Conservation (phyloP, 2,329 filamentous ascomycete species). For the Microdochium paspali region DNA sequence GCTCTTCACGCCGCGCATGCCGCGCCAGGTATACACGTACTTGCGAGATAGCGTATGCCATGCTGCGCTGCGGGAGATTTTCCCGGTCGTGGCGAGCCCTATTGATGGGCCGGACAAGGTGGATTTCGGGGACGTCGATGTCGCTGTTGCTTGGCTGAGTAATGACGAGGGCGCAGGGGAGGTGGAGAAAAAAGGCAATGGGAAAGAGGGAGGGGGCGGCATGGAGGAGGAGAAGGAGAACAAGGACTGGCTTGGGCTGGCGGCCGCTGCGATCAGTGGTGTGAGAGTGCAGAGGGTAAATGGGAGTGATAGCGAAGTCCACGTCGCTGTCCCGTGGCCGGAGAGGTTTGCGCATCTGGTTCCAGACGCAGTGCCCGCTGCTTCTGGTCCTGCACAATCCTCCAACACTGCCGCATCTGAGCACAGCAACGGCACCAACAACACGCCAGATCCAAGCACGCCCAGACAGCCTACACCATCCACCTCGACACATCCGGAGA, state of each 20-base stretch:
- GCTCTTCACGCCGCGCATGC: constrained; percentile 59
- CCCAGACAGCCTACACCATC: no score
- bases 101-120: constrained; percentile 61
- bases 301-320: constrained; percentile 15
- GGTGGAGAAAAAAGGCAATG: constrained; percentile 2
- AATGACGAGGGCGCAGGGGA: constrained; percentile 10
- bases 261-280: constrained; percentile 36
- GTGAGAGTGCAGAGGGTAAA: constrained; percentile 18
- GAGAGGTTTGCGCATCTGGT: constrained; percentile 3
- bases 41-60: constrained; percentile 38
- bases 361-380: constrained; percentile 1
- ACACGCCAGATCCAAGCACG: constrained; percentile 7
- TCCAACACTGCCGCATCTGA: no score
- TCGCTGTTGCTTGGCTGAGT: constrained; percentile 47
- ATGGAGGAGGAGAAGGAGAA: background rate
- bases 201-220: background rate
- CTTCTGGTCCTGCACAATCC: background rate
- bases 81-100: constrained; percentile 44
- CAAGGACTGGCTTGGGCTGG: constrained; percentile 10
- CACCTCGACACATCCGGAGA: no score
- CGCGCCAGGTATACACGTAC: constrained; percentile 41
- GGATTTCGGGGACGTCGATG: constrained; percentile 65
- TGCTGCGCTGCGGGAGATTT: constrained; percentile 38
- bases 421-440: constrained; percentile 2
- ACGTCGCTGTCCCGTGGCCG: constrained; percentile 50